These are phyloP conservation scores for Termitomyces sp. DNA, from an alignment of 768 basidiomycete species.

Conservation along the genomic window DNA sequence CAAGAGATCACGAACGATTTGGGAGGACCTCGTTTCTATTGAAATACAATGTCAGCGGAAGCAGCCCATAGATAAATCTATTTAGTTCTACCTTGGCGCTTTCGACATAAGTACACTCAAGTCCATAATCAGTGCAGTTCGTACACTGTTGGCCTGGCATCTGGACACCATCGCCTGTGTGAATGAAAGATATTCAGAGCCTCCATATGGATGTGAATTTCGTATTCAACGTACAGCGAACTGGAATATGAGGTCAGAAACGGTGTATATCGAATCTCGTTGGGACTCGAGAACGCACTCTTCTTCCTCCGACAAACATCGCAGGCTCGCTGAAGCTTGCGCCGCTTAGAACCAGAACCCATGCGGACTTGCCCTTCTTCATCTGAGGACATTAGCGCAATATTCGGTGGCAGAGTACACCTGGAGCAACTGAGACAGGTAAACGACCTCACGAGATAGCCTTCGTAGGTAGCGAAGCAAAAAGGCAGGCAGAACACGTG, in stretches of 20 bases:
- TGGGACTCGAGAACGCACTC: constrained; percentile 35
- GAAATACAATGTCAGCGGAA: not conserved
- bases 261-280: not conserved
- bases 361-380: constrained; percentile 2
- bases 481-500: not conserved
- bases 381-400: constrained; percentile 9
- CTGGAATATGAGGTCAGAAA: constrained; percentile 23
- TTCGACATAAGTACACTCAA: constrained; percentile 66
- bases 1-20: constrained; percentile 39
- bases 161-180: constrained; percentile 62
- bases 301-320: constrained; percentile 84
- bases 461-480: not conserved
- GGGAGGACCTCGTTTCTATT: constrained; percentile 52
- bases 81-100: constrained; percentile 54
- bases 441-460: not conserved
- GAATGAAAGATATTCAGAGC: not conserved
- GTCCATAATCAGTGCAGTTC: constrained; percentile 60
- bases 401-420: not conserved
- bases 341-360: constrained; percentile 29
- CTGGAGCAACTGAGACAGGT: constrained; percentile 3
- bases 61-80: not conserved
- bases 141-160: constrained; percentile 60
- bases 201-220: not conserved
- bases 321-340: constrained; percentile 72
- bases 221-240: constrained; percentile 47